phyloP scores from a whole-genome alignment of 2,329 filamentous ascomycete genomes.

The Fulvia fulva region DNA sequence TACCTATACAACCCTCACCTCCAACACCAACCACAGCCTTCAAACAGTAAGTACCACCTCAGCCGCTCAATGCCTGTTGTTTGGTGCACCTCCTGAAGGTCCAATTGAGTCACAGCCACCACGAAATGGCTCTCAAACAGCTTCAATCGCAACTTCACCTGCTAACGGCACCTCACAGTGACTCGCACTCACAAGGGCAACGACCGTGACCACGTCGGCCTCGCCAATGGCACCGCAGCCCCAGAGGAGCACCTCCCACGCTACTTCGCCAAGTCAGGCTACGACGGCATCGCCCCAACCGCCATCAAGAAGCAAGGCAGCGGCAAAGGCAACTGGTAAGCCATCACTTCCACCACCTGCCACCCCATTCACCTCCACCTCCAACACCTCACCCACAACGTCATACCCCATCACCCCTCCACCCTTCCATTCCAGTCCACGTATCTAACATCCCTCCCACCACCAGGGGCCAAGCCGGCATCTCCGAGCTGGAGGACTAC shows the following conservation, averaged over 20 bases:
- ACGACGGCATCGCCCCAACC: conserved; percentile 76
- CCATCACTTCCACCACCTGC: conserved; percentile 13
- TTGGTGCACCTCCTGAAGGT: not conserved
- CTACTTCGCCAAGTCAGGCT: conserved; percentile 87
- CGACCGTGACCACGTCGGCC: conserved; percentile 81
- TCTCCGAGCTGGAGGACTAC: conserved; percentile 74
- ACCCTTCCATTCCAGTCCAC: conserved; percentile 2
- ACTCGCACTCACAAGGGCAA: conserved; percentile 96
- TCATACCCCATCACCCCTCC: conserved; percentile 6
- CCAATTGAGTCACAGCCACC: not conserved
- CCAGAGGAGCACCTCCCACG: conserved; percentile 75
- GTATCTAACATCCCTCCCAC: not conserved
- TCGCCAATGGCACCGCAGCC: conserved; percentile 68
- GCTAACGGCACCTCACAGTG: conserved; percentile 55
- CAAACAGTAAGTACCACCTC: not conserved
- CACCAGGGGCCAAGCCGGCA: conserved; percentile 73
- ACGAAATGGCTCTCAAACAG: not conserved
- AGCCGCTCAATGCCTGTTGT: not conserved
- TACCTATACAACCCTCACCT: not conserved
- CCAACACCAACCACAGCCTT: not conserved
- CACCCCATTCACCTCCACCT: conserved; percentile 9
- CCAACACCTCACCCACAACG: not conserved
- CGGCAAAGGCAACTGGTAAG: conserved; percentile 92
- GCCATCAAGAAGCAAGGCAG: conserved; percentile 96
- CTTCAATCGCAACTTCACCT: not conserved